Conservation (phyloP, 78 protist genomes). For the slime mould (Dictyostelium discoideum) region dicty_2.7 NC_007090.3:2366001-2366500, state of each 20-base stretch:
- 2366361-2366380: no score
- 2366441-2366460: background rate
- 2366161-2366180: slow-evolving; percentile 93
- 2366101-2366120: slow-evolving; percentile 94
- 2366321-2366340: background rate
- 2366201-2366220: slow-evolving; percentile 97
- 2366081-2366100: slow-evolving; percentile 92
- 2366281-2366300: background rate
- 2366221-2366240: slow-evolving; percentile 98
- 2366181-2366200: slow-evolving; percentile 95
- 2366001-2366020: no score
- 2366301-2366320: background rate
- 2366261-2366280: slow-evolving; percentile 18
- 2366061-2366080: background rate
- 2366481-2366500: background rate
- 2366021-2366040: background rate
- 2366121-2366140: slow-evolving; percentile 99
- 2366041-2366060: background rate
- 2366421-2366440: background rate
- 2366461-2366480: background rate
- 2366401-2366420: background rate
- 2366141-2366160: slow-evolving; percentile 92
- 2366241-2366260: slow-evolving; percentile 86
- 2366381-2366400: no score
- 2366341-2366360: no score